Evolutionary conservation across 306 rosid genomes (phyloP).

Genomic region (Glycine tomentella): DNA sequence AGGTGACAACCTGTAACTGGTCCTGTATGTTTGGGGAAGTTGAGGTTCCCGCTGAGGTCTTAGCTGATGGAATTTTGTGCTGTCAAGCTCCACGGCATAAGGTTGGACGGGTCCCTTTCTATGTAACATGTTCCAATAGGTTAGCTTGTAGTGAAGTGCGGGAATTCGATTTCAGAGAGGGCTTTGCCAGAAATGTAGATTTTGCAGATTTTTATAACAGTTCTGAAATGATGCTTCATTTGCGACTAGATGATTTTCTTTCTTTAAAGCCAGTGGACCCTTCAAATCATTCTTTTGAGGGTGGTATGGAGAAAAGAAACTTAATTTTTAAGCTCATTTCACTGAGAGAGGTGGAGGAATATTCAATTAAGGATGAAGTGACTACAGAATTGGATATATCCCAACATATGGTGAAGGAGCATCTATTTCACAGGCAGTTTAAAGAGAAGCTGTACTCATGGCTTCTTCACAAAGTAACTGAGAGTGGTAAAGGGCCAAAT

Average conservation of each 20-base stretch:
- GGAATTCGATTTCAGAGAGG: constrained; percentile 75
- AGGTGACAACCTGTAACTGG: constrained; percentile 62
- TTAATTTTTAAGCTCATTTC: constrained; percentile 66
- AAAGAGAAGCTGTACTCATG: constrained; percentile 83
- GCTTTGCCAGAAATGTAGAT: constrained; percentile 59
- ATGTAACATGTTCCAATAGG: constrained; percentile 90
- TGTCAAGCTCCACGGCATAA: constrained; percentile 79
- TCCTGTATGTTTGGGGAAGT: constrained; percentile 97
- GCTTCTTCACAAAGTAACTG: constrained; percentile 76
- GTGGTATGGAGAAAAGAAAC: constrained; percentile 57
- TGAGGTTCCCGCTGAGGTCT: constrained; percentile 82
- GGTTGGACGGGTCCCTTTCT: constrained; percentile 80
- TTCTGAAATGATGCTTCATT: constrained; percentile 59
- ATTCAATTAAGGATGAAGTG: constrained; percentile 50
- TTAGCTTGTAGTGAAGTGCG: constrained; percentile 92
- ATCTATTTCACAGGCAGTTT: constrained; percentile 57
- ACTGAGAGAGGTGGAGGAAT: constrained; percentile 76
- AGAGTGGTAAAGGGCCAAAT: constrained; percentile 85
- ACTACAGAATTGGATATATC: constrained; percentile 49
- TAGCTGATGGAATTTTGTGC: constrained; percentile 80
- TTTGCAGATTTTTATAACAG: constrained; percentile 48
- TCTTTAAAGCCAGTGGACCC: constrained; percentile 54
- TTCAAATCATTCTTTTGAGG: constrained; percentile 53
- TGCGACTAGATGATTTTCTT: constrained; percentile 64
- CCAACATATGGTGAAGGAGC: constrained; percentile 57